phyloP scores from a whole-genome alignment of 257 asterid species.

The Solanum dulcamara region DNA sequence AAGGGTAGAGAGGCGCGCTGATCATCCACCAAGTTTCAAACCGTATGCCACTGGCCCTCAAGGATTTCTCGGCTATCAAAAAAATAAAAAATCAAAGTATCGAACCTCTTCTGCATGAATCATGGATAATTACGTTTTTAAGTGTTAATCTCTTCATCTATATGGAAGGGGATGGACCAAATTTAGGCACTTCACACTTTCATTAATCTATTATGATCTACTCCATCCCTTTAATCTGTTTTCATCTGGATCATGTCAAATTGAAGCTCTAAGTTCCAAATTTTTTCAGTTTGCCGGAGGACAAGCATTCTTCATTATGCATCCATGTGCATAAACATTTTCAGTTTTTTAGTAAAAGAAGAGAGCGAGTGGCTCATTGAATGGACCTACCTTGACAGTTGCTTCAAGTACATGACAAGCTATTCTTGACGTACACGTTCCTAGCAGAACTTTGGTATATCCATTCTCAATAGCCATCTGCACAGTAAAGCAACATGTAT shows the following conservation, averaged over 20 bases:
- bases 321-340: background rate
- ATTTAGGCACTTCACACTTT: background rate
- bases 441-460: slow-evolving; percentile 66
- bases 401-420: slow-evolving; percentile 96
- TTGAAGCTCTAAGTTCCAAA: background rate
- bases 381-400: slow-evolving; percentile 80
- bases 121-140: background rate
- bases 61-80: background rate
- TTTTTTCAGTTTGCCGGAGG: background rate
- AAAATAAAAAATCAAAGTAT: background rate
- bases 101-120: background rate
- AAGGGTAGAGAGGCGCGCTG: background rate
- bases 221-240: background rate
- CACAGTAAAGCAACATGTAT: slow-evolving; percentile 2
- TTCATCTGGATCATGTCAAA: background rate
- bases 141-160: background rate
- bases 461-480: slow-evolving; percentile 80
- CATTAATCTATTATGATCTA: background rate
- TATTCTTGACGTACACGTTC: slow-evolving; percentile 69
- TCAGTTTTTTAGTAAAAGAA: background rate
- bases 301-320: background rate
- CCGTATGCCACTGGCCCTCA: background rate
- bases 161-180: background rate
- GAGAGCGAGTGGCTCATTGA: background rate
- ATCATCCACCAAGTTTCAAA: background rate